Evolutionary conservation across 192 early-diverging fungal species (phyloP), one percentile per base, ranked within the genome.

Genomic region (Rhizophlyctis rosea): DNA sequence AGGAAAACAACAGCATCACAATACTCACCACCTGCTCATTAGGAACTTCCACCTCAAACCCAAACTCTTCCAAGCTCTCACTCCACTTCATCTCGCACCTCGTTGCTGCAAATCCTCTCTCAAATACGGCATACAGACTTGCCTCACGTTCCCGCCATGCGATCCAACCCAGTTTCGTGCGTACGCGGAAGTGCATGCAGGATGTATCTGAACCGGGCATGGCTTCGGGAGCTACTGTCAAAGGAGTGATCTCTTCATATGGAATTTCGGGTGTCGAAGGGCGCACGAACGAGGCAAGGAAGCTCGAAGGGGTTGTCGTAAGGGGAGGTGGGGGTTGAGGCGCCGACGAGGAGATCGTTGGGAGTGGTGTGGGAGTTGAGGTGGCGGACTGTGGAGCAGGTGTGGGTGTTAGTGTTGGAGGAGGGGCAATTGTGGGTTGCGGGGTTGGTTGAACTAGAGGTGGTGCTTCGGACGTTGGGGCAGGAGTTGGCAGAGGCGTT

Each of bases 81-180:
- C 56, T 59, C 27, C 78, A 76, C 29, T 77, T 78, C 50, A 81
- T 58, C 59, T 72, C 69, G 39, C 69, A 76, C 0, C 72, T 48
- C 18, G 72, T 71, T 3, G 76, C 77, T 2, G 55, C 74, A 65
- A 81, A 81, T 21, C 48, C 71, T 18, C 76, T 61, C 59, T 81
- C 80, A 72, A 81, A 81, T 9, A 81, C n/a, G n/a, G n/a, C n/a
- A n/a, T n/a, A n/a, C n/a, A n/a, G n/a, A 48, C 30, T 61, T 68
- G 24, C 4, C 4, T 1, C 11, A 57, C 16, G 18, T 2, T 81
- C 76, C 62, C 76, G 76, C 80, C 80, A 81, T 0, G 62, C 65
- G 28, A 81, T 76, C 80, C 80, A 81, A 1, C 80, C 80, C 56
- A 81, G 61, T 50, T 78, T 78, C 9, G 70, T 67, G 11, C 54